Percentiles rank a stretch among this genome's conserved stretches.
Evolutionary conservation across 2,329 filamentous ascomycete species (phyloP).

Genomic region (Claviceps sp.): DNA sequence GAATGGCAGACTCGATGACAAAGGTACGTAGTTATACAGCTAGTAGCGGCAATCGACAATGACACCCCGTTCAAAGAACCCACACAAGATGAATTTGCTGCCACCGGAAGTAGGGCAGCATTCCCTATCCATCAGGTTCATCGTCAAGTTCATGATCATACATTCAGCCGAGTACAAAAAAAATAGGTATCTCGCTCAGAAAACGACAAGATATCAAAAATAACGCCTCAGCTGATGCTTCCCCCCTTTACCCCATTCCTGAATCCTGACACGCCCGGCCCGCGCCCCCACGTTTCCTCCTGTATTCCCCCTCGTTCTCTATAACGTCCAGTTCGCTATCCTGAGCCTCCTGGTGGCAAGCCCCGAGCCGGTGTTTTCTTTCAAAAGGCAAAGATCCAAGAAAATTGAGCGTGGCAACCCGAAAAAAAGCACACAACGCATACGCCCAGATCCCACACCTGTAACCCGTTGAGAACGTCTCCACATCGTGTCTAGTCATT

Average conservation of each 20-base stretch:
- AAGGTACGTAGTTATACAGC: no score
- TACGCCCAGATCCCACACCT: not conserved
- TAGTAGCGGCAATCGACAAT: no score
- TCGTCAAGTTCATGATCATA: not conserved
- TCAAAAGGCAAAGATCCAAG: constrained; percentile 8
- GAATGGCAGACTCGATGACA: no score
- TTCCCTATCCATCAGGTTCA: constrained; percentile 1
- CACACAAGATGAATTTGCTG: constrained; percentile 19
- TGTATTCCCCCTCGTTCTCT: not conserved
- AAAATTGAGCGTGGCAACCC: not conserved
- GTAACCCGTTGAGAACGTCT: not conserved
- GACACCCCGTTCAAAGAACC: not conserved
- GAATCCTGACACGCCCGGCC: not conserved
- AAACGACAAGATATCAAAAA: constrained; percentile 4
- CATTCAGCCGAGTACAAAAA: constrained; percentile 1
- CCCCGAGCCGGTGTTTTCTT: not conserved
- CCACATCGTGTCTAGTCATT: constrained; percentile 1
- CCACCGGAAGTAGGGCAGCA: not conserved
- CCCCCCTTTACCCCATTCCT: not conserved
- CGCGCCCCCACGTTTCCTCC: not conserved
- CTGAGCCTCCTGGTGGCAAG: not conserved
- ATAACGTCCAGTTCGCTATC: not conserved
- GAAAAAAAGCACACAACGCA: not conserved
- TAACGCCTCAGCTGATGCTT: constrained; percentile 10
- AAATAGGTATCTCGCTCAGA: constrained; percentile 9